Conservation (phyloP, 2,329 filamentous ascomycete genomes). For the Drechslerella dactyloides region DNA sequence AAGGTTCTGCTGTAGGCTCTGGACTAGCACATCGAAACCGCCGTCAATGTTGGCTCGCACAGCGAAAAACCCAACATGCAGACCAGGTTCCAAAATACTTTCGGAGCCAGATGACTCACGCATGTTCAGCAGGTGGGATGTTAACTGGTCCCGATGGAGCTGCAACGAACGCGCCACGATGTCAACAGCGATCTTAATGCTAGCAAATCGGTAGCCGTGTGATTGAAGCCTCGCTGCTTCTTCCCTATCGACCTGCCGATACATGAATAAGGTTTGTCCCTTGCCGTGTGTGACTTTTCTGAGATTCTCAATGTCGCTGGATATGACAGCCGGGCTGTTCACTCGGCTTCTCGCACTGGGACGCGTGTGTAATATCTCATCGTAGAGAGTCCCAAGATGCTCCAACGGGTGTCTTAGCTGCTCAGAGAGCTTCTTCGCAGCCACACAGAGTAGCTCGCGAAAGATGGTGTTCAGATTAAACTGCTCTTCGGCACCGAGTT, state of each 20-base stretch:
- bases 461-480: slow-evolving; percentile 75
- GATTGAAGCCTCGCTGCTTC: slow-evolving; percentile 72
- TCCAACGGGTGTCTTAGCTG: slow-evolving; percentile 69
- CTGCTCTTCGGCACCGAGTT: slow-evolving; percentile 61
- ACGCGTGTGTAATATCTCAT: slow-evolving; percentile 75
- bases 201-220: slow-evolving; percentile 78
- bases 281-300: slow-evolving; percentile 64
- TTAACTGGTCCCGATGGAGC: slow-evolving; percentile 69
- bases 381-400: slow-evolving; percentile 73
- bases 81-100: slow-evolving; percentile 63
- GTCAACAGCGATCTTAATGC: slow-evolving; percentile 70
- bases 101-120: slow-evolving; percentile 64
- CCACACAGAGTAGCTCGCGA: slow-evolving; percentile 81
- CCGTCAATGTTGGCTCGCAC: slow-evolving; percentile 61
- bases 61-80: slow-evolving; percentile 68
- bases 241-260: slow-evolving; percentile 67
- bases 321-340: slow-evolving; percentile 21
- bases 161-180: slow-evolving; percentile 77
- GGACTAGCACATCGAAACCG: slow-evolving; percentile 69
- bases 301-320: slow-evolving; percentile 52
- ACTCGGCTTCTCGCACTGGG: slow-evolving; percentile 54
- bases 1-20: slow-evolving; percentile 65
- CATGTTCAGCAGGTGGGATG: slow-evolving; percentile 69
- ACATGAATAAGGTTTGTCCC: slow-evolving; percentile 81
- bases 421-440: slow-evolving; percentile 74